A percentile compares a stretch with the other conserved stretches of the same genome.
These are phyloP conservation scores for Globisporangium irregulare DNA, from an alignment of 352 stramenopile species.

Conservation along the genomic window DNA sequence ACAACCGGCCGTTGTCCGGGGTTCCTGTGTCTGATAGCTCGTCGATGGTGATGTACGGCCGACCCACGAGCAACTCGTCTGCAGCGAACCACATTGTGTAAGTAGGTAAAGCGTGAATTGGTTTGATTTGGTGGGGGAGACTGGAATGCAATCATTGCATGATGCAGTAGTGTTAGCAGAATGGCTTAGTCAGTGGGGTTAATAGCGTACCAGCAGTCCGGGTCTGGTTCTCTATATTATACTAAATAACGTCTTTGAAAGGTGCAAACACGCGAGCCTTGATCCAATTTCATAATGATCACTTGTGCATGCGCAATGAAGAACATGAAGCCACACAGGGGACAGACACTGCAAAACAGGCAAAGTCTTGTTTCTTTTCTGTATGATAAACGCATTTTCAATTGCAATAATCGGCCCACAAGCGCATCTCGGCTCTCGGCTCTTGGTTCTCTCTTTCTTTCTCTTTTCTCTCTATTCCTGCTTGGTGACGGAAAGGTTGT, in stretches of 20 bases:
- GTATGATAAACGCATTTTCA: not conserved
- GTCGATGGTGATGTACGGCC: constrained; percentile 71
- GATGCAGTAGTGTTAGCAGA: not conserved
- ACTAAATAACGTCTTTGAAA: constrained; percentile 9
- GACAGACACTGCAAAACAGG: not conserved
- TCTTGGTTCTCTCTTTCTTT: not conserved
- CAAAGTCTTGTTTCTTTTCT: not conserved
- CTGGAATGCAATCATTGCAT: not conserved
- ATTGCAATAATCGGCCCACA: not conserved
- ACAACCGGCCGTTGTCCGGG: constrained; percentile 35
- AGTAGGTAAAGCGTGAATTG: constrained; percentile 1
- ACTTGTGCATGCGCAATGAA: not conserved
- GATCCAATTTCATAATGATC: not conserved
- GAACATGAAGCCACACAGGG: not conserved
- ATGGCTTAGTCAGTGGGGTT: not conserved
- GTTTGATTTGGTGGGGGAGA: not conserved
- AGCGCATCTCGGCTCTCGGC: not conserved
- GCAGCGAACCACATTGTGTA: constrained; percentile 38
- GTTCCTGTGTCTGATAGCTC: constrained; percentile 37
- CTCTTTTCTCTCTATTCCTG: constrained; percentile 25
- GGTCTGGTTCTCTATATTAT: constrained; percentile 6
- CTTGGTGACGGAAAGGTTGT: constrained; percentile 41
- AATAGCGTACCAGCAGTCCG: not conserved
- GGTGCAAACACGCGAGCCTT: not conserved
- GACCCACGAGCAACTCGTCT: constrained; percentile 20